Percentiles rank a stretch among this genome's conserved stretches.
These are phyloP conservation scores for Chrysanthemum seticuspe DNA, from an alignment of 129 eudicot genomes.

Conservation along the genomic window DNA sequence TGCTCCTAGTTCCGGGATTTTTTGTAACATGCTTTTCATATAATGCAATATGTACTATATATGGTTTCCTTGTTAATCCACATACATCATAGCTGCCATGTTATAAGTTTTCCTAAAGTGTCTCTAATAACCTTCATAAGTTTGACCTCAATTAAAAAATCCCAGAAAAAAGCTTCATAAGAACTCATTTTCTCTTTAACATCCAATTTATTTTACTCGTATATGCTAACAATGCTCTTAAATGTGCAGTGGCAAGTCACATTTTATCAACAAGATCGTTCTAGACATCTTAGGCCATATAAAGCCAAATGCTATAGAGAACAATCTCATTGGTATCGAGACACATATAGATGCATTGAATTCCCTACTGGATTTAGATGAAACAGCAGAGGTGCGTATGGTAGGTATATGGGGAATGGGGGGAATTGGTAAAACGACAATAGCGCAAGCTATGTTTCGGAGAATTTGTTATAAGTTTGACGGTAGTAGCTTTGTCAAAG, in stretches of 20 bases:
- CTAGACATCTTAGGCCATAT: background rate
- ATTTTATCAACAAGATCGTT: constrained; percentile 1
- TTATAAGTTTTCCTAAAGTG: too few species aligned
- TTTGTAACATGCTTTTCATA: too few species aligned
- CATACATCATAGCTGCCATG: too few species aligned
- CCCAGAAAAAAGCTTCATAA: too few species aligned
- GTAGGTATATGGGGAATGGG: constrained; percentile 7
- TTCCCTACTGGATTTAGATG: background rate
- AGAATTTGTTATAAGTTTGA: background rate
- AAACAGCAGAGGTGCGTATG: background rate
- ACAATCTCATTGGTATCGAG: background rate
- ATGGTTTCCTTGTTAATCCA: too few species aligned
- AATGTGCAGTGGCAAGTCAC: background rate
- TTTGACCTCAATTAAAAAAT: too few species aligned
- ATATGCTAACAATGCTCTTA: background rate
- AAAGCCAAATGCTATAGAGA: background rate
- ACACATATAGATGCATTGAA: background rate
- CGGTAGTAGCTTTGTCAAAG: background rate
- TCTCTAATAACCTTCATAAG: too few species aligned
- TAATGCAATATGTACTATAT: too few species aligned
- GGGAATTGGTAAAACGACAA: constrained; percentile 9
- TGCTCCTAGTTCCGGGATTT: too few species aligned
- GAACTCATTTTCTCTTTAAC: too few species aligned
- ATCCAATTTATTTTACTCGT: too few species aligned
- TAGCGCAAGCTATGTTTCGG: background rate